Base-by-base conservation (phyloP, 345 rosid genomes). In the Chamaenerion angustifolium region DNA sequence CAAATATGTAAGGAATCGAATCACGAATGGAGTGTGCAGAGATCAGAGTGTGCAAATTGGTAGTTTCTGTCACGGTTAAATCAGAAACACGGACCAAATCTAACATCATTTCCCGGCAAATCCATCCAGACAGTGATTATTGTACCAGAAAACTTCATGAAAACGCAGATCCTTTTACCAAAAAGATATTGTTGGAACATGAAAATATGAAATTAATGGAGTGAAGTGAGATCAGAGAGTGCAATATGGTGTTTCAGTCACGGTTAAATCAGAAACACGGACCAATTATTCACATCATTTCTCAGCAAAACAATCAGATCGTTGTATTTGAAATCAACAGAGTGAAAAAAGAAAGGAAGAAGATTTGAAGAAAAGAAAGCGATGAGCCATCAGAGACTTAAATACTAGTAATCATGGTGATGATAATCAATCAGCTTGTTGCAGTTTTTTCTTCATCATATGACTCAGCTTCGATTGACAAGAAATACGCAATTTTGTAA, bases 351-450 rank as follows among this genome's bases (percentile, higher is more conserved):
- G 23, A 46, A 1, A 25, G 16, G 49, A 12, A 46, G 49, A 47
- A 19, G 7, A 47, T 23, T 47, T 18, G 11, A 47, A 13, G 13
- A 18, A 47, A 4, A 6, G n/a, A 11, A 19, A 8, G 15, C 19
- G 16, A 46, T 2, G 6, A 40, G 45, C 15, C 70, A 55, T 68
- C 73, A 64, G 73, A 68, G 68, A 63, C 72, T 63, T 68, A 68
- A 68, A 68, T 63, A 68, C 68, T 14, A 25, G 58, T 55, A 68
- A 68, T 68, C 72, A 68, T 57, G 58, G 55, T 42, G 31, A 16
- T 31, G 31, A 16, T 23, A 62, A 67, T 62, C 71, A 54, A 55
- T 68, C 68, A 63, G 63, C 47, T 68, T 63, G 73, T 68, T 68
- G 68, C 68, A 68, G 68, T 63, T 68, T 46, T 44, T 31, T 55